Percentiles rank a stretch among this genome's conserved stretches.
Evolutionary conservation across 1,284 basidiomycete species (phyloP).

Genomic region (Baeospora myosura): DNA sequence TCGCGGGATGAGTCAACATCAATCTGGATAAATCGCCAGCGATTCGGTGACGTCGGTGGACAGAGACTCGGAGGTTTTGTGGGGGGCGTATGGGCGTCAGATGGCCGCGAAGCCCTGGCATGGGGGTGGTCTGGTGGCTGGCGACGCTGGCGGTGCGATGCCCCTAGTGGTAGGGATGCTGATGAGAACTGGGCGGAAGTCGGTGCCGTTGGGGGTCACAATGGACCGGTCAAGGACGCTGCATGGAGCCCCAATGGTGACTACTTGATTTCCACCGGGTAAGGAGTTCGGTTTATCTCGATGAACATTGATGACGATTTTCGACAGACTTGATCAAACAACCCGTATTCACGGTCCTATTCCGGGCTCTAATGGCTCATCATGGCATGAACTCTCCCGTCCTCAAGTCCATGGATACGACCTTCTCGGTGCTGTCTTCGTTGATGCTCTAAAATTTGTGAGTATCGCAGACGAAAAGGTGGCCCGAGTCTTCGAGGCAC

Average conservation of each 20-base stretch:
- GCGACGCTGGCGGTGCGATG: constrained; percentile 66
- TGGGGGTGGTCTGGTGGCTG: constrained; percentile 92
- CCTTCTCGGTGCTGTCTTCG: constrained; percentile 72
- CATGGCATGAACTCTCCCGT: constrained; percentile 84
- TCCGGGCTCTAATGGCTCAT: constrained; percentile 19
- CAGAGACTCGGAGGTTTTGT: constrained; percentile 86
- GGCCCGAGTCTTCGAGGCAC: constrained; percentile 83
- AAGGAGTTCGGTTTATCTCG: constrained; percentile 17
- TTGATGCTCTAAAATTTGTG: constrained; percentile 70
- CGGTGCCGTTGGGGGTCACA: constrained; percentile 79
- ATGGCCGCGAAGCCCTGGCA: constrained; percentile 61
- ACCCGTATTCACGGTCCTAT: constrained; percentile 74
- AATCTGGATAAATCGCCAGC: constrained; percentile 83
- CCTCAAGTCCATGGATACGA: constrained; percentile 96
- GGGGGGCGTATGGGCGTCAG: constrained; percentile 70
- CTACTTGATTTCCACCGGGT: constrained; percentile 82
- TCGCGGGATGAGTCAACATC: constrained; percentile 43
- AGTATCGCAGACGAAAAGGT: constrained; percentile 93
- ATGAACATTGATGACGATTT: constrained; percentile 3
- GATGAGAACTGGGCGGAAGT: constrained; percentile 64
- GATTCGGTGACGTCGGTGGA: constrained; percentile 89
- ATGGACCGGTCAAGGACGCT: constrained; percentile 67
- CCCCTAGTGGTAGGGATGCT: constrained; percentile 15
- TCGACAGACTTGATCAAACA: constrained; percentile 74
- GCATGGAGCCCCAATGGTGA: constrained; percentile 81